Percentiles rank a stretch among this genome's conserved stretches.
Conservation (phyloP, 495 filamentous ascomycete species). For the Trichoderma erinaceum region DNA sequence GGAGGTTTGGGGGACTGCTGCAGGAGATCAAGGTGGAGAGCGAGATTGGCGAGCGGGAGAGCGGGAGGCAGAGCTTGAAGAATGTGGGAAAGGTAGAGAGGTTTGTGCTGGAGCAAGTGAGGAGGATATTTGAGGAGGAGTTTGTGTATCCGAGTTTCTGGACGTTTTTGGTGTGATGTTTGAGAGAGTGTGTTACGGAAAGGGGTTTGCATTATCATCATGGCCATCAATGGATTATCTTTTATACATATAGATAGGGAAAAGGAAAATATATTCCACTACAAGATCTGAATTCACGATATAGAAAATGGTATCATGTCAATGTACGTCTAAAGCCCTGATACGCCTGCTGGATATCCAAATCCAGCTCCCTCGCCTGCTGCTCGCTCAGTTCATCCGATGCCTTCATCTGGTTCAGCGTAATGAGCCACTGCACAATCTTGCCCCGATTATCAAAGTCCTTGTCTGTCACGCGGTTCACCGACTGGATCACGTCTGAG, state of each 20-base stretch:
- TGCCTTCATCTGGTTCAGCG: conserved; percentile 93
- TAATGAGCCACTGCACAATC: conserved; percentile 97
- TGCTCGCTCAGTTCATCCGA: conserved; percentile 85
- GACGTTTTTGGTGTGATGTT: conserved; percentile 84
- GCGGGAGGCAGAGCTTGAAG: conserved; percentile 88
- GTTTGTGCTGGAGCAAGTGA: conserved; percentile 93
- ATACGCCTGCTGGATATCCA: conserved; percentile 88
- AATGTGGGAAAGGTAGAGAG: conserved; percentile 98
- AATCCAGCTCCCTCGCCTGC: conserved; percentile 76
- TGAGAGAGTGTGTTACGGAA: not conserved
- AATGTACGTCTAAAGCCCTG: conserved; percentile 72
- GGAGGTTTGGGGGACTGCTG: conserved; percentile 64
- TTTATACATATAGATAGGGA: not conserved
- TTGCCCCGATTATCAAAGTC: conserved; percentile 93
- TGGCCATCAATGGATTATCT: not conserved
- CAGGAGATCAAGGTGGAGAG: conserved; percentile 94
- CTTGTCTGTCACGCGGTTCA: conserved; percentile 88
- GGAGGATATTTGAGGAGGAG: conserved; percentile 95
- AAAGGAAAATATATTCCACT: conserved; percentile 15
- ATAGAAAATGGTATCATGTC: conserved; percentile 18
- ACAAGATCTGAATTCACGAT: not conserved
- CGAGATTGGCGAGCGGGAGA: conserved; percentile 87
- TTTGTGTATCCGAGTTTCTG: conserved; percentile 97
- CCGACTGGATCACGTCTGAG: conserved; percentile 89
- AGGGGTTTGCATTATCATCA: conserved; percentile 4